These are phyloP conservation scores for Capsaspora owczarzaki DNA, from an alignment of 78 protist species.

Conservation along the genomic window DNA sequence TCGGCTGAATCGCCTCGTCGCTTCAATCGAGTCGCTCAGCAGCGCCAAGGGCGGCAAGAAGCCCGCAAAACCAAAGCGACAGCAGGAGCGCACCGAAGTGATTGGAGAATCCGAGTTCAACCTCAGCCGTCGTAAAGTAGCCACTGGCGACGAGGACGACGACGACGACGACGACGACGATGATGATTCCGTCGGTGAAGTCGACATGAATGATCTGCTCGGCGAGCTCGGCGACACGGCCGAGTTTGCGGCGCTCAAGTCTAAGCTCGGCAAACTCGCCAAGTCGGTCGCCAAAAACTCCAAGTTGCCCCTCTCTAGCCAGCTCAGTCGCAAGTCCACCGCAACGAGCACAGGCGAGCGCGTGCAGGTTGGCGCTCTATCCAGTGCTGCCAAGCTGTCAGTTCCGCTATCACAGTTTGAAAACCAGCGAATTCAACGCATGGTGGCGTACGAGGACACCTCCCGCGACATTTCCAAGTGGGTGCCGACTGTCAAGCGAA, in stretches of 20 bases:
- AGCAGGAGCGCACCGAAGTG: neutral
- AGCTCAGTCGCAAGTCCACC: neutral
- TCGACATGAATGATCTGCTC: constrained; percentile 15
- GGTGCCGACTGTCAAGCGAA: constrained; percentile 38
- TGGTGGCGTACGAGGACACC: constrained; percentile 24
- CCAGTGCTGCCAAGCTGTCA: neutral
- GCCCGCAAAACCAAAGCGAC: too few species aligned
- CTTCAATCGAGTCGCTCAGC: constrained; percentile 19
- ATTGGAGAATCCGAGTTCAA: constrained; percentile 32
- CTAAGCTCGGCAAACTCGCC: constrained; percentile 8
- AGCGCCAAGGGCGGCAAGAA: constrained; percentile 9
- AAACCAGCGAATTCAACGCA: constrained; percentile 8
- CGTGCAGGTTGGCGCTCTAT: neutral
- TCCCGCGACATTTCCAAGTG: constrained; percentile 27
- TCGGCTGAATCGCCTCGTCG: neutral
- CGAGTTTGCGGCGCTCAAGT: constrained; percentile 22
- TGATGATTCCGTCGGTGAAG: constrained; percentile 10
- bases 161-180: constrained; percentile 22
- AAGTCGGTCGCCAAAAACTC: neutral
- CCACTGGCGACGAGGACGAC: too few species aligned
- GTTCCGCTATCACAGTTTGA: constrained; percentile 26
- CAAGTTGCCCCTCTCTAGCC: neutral
- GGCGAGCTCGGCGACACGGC: constrained; percentile 24
- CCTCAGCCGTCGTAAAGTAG: constrained; percentile 5
- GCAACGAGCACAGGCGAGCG: neutral